Conservation (phyloP, 106 monocot genomes). For the Dendrobium nobile region DNA sequence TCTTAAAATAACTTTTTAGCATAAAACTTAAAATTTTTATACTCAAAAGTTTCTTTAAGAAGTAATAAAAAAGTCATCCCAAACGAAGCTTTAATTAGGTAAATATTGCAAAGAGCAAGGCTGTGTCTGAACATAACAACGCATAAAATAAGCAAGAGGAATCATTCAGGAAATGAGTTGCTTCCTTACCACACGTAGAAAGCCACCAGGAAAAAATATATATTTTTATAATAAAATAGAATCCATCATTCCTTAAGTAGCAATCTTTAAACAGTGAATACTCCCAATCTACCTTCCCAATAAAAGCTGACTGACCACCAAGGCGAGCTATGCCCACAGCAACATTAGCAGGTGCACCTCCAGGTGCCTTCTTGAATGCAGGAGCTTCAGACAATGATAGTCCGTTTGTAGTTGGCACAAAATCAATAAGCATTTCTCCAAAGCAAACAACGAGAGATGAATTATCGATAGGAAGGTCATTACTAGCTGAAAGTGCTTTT, state of each 20-base stretch:
- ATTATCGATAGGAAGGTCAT: conserved; percentile 10
- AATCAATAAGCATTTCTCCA: conserved; percentile 88
- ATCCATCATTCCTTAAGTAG: background rate
- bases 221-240: background rate
- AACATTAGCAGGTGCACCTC: conserved; percentile 94
- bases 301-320: conserved; percentile 88
- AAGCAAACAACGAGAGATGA: conserved; percentile 62
- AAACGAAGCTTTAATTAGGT: background rate
- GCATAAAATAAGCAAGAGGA: background rate
- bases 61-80: too few species aligned
- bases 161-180: background rate
- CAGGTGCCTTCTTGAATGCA: conserved; percentile 95
- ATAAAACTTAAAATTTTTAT: too few species aligned
- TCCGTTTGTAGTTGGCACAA: conserved; percentile 74
- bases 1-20: too few species aligned
- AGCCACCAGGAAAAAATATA: background rate
- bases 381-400: conserved; percentile 73
- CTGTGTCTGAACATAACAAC: background rate
- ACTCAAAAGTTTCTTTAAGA: too few species aligned
- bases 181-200: background rate
- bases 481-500: conserved; percentile 31
- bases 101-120: background rate
- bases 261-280: background rate
- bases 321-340: conserved; percentile 93
- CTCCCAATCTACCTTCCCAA: conserved; percentile 64